A percentile compares a stretch with the other conserved stretches of the same genome.
phyloP scores from a whole-genome alignment of 2,329 filamentous ascomycete species.

The Microsporum ferrugineum region DNA sequence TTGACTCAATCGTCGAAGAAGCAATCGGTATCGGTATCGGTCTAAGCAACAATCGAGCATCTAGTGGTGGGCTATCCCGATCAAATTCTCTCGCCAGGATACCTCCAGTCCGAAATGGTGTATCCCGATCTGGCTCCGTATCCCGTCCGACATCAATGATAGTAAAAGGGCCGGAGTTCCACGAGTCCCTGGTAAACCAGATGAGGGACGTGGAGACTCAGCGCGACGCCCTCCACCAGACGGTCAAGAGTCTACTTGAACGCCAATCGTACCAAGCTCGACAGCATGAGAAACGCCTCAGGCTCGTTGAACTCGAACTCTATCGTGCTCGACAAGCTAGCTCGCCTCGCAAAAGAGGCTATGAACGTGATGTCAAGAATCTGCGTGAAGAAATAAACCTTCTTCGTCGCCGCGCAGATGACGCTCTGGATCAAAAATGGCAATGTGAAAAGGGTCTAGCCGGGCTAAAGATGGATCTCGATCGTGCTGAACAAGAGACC shows the following conservation, averaged over 20 bases:
- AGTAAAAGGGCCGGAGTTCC: constrained; percentile 47
- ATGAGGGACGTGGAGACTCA: constrained; percentile 90
- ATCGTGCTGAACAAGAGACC: constrained; percentile 89
- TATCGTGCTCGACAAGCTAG: constrained; percentile 53
- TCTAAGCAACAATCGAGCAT: constrained; percentile 24
- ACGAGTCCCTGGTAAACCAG: constrained; percentile 62
- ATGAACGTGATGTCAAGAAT: constrained; percentile 68
- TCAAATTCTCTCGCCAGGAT: constrained; percentile 57
- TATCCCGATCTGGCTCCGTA: constrained; percentile 39
- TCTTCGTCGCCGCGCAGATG: constrained; percentile 76
- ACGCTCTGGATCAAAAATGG: constrained; percentile 91
- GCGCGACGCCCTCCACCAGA: constrained; percentile 79
- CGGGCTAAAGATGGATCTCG: constrained; percentile 90
- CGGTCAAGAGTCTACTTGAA: constrained; percentile 72
- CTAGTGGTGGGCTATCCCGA: constrained; percentile 43
- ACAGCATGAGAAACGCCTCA: constrained; percentile 72
- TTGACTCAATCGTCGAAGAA: constrained; percentile 53
- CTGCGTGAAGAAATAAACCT: constrained; percentile 75
- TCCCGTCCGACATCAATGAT: constrained; percentile 47
- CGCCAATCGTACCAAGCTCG: constrained; percentile 75
- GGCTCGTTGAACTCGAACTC: constrained; percentile 63
- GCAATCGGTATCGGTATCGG: constrained; percentile 22
- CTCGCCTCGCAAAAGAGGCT: constrained; percentile 59
- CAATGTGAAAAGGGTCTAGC: constrained; percentile 82
- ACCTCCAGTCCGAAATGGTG: constrained; percentile 31